Evolutionary conservation across 2,329 filamentous ascomycete genomes (phyloP).

Genomic region (Alternaria arbusti): DNA sequence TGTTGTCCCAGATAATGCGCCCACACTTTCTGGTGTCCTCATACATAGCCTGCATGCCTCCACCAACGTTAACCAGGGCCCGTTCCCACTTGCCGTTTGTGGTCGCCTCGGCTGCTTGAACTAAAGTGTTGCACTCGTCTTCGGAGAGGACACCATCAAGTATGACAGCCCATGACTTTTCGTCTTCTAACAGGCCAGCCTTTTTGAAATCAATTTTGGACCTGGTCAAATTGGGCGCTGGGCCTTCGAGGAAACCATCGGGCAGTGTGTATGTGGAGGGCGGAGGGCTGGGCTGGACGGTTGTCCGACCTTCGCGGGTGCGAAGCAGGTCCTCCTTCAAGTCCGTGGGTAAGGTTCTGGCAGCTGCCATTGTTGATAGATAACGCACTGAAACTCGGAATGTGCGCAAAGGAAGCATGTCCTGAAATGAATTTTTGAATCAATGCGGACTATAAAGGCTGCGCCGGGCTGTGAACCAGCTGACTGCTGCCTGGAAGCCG

Average conservation of each 20-base stretch:
- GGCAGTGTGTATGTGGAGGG: slow-evolving; percentile 50
- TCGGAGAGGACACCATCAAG: slow-evolving; percentile 68
- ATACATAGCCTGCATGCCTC: slow-evolving; percentile 64
- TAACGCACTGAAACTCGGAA: neutral
- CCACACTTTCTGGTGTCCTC: slow-evolving; percentile 71
- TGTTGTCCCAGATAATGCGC: slow-evolving; percentile 77
- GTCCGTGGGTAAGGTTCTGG: neutral
- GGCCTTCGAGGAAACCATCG: slow-evolving; percentile 55
- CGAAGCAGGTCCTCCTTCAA: neutral
- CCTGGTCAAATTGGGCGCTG: slow-evolving; percentile 56
- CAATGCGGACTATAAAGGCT: neutral
- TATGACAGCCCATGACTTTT: slow-evolving; percentile 63
- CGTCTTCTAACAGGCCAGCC: slow-evolving; percentile 59
- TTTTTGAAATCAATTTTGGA: slow-evolving; percentile 61
- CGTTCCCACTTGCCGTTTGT: slow-evolving; percentile 63
- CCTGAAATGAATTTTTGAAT: neutral
- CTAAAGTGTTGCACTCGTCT: slow-evolving; percentile 63
- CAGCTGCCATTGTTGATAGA: slow-evolving; percentile 1
- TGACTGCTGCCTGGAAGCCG: slow-evolving; percentile 9
- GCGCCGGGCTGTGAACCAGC: neutral
- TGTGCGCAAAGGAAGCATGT: neutral
- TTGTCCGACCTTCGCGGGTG: neutral
- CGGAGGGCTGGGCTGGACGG: neutral
- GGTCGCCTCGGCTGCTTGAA: slow-evolving; percentile 41
- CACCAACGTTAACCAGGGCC: slow-evolving; percentile 72